These are phyloP conservation scores for Massarina eburnea DNA, from an alignment of 2,329 filamentous ascomycete genomes.

Conservation along the genomic window DNA sequence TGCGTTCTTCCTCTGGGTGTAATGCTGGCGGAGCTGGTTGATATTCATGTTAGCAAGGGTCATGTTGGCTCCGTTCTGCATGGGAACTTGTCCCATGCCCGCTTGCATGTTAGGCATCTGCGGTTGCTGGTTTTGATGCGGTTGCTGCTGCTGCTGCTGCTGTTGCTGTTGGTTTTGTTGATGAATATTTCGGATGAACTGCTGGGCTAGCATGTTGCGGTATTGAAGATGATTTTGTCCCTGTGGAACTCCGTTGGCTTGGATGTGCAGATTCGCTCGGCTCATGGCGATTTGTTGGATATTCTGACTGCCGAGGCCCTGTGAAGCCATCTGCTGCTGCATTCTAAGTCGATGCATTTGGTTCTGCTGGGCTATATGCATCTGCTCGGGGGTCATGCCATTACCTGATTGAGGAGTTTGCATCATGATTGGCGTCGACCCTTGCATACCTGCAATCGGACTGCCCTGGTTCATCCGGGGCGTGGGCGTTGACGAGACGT, in stretches of 20 bases:
- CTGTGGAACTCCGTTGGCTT: constrained; percentile 34
- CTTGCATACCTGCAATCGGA: constrained; percentile 36
- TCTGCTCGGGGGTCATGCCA: constrained; percentile 39
- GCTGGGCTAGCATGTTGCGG: constrained; percentile 27
- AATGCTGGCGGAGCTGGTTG: constrained; percentile 27
- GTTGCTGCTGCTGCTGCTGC: constrained; percentile 31
- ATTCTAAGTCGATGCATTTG: constrained; percentile 31
- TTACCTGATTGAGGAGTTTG: constrained; percentile 33
- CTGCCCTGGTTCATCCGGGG: constrained; percentile 43
- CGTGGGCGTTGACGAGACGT: constrained; percentile 40
- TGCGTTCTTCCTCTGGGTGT: constrained; percentile 26
- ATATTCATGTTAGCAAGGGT: constrained; percentile 31
- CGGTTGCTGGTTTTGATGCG: constrained; percentile 32
- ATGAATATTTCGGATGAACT: constrained; percentile 23
- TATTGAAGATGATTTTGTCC: constrained; percentile 30
- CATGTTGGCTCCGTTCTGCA: constrained; percentile 24
- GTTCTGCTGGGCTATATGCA: constrained; percentile 29
- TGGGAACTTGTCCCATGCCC: constrained; percentile 15
- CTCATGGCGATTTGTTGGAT: constrained; percentile 34
- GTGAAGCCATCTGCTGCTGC: constrained; percentile 33
- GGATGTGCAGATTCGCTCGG: constrained; percentile 35
- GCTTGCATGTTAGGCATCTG: constrained; percentile 28
- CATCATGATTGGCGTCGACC: constrained; percentile 42
- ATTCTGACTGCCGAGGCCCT: constrained; percentile 15
- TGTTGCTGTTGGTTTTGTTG: constrained; percentile 22